A percentile compares a stretch with the other conserved stretches of the same genome.
These are phyloP conservation scores for Solanum microdontum DNA, from an alignment of 257 asterid species.

Conservation along the genomic window DNA sequence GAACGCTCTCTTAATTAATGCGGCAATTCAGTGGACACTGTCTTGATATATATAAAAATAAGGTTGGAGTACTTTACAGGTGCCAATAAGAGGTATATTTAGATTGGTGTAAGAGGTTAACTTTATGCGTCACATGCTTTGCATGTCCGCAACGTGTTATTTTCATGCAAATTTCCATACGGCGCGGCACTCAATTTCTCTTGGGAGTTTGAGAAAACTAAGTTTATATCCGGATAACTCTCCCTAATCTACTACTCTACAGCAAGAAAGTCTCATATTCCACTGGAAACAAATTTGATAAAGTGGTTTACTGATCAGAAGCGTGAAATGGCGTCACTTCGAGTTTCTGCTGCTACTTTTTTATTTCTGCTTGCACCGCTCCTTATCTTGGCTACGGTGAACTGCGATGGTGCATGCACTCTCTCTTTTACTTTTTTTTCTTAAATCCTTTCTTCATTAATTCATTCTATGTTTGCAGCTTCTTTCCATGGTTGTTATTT, in stretches of 20 bases:
- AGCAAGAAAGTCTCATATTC: neutral
- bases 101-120: neutral
- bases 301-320: neutral
- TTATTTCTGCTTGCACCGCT: constrained; percentile 19
- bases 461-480: neutral
- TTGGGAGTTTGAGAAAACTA: neutral
- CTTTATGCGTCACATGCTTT: neutral
- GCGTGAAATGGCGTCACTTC: constrained; percentile 13
- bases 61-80: neutral
- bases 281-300: neutral
- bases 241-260: neutral
- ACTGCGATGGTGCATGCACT: constrained; percentile 25
- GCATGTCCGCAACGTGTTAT: constrained; percentile 46
- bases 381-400: constrained; percentile 9
- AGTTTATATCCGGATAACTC: neutral
- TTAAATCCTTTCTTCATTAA: neutral
- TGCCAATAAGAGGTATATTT: neutral
- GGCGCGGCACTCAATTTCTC: neutral
- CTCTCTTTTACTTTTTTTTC: neutral
- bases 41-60: too few relatives aligned
- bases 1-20: too few relatives aligned
- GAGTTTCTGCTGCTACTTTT: constrained; percentile 5
- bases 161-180: neutral
- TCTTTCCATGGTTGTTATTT: neutral
- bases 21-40: neutral